Evolutionary conservation across 2,329 filamentous ascomycete species (phyloP).

Genomic region (Coniochaeta pulveracea): DNA sequence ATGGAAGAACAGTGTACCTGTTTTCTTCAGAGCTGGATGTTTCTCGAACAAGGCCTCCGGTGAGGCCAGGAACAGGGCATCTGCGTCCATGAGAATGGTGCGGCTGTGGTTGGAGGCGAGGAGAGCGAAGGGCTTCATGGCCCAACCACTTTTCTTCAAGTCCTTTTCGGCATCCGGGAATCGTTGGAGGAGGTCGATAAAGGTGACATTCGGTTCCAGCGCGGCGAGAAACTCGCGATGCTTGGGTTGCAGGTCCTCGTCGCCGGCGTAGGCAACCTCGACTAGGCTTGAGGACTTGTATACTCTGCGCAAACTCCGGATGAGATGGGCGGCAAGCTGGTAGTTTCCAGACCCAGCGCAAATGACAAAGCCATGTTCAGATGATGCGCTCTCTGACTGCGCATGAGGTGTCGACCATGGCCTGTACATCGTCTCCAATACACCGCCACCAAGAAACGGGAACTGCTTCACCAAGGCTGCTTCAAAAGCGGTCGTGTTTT

Average conservation of each 20-base stretch:
- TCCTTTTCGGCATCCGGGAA: background rate
- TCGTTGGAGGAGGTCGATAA: slow-evolving; percentile 1
- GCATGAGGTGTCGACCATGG: background rate
- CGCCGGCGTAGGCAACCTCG: background rate
- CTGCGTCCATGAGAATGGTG: slow-evolving; percentile 1
- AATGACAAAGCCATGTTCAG: background rate
- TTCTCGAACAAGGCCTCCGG: background rate
- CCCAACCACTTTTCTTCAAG: background rate
- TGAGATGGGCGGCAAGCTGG: background rate
- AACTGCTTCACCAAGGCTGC: background rate
- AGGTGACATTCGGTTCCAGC: background rate
- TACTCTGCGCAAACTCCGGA: slow-evolving; percentile 1
- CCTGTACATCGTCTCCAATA: background rate
- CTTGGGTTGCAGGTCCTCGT: background rate
- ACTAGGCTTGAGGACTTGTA: background rate
- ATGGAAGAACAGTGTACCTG: slow-evolving; percentile 2
- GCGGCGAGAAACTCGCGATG: background rate
- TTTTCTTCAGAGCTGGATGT: background rate
- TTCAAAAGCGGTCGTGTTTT: background rate
- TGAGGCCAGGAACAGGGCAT: background rate
- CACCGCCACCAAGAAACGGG: background rate
- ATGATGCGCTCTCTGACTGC: background rate
- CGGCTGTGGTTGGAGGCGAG: background rate
- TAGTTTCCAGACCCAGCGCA: background rate
- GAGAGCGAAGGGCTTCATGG: slow-evolving; percentile 1